phyloP scores from a whole-genome alignment of 306 rosid species.

The Morella rubra region DNA sequence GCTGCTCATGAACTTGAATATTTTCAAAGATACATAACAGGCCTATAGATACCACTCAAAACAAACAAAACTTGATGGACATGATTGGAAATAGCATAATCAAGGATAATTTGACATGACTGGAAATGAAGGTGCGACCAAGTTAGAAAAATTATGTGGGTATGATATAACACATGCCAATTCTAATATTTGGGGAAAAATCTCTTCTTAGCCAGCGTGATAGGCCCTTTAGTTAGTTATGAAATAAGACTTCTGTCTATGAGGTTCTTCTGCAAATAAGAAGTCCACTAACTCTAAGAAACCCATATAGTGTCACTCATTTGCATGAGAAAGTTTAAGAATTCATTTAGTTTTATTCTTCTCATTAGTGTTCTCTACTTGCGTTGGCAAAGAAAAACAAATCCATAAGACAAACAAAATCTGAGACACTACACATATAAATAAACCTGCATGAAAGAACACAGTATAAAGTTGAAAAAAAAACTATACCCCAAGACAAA shows the following conservation, averaged over 20 bases:
- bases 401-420: neutral
- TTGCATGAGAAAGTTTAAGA: neutral
- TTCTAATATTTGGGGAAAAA: too few relatives aligned
- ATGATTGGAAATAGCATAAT: neutral
- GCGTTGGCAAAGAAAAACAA: neutral
- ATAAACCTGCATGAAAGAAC: neutral
- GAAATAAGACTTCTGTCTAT: too few relatives aligned
- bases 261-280: too few relatives aligned
- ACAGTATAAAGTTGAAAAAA: too few relatives aligned
- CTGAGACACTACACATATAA: neutral
- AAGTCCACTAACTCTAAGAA: too few relatives aligned
- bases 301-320: neutral
- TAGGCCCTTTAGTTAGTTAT: too few relatives aligned
- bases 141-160: neutral
- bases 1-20: neutral
- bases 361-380: neutral
- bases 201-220: too few relatives aligned
- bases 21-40: neutral
- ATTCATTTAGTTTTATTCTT: neutral
- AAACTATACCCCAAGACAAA: neutral
- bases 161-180: neutral
- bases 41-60: neutral
- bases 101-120: neutral
- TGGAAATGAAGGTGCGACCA: neutral
- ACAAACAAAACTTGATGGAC: neutral